Percentiles rank a stretch among this genome's conserved stretches.
Evolutionary conservation across 2,329 filamentous ascomycete genomes (phyloP).

Genomic region (Colletotrichum sp.): DNA sequence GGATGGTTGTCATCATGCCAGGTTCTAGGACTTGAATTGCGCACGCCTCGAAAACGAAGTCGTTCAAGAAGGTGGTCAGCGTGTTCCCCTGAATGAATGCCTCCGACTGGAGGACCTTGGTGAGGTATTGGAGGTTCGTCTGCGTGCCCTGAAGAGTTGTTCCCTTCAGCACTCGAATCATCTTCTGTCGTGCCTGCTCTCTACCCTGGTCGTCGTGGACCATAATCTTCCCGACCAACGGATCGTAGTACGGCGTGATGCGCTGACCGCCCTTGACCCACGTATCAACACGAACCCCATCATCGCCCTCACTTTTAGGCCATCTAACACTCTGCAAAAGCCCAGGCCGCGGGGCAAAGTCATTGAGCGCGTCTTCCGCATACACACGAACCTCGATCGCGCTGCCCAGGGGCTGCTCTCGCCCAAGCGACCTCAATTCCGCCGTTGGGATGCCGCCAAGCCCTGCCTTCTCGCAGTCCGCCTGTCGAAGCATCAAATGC

Average conservation of each 20-base stretch:
- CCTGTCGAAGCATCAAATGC: conserved; percentile 24
- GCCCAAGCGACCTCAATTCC: background rate
- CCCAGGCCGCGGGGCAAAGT: conserved; percentile 65
- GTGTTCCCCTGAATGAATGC: background rate
- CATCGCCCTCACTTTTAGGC: conserved; percentile 40
- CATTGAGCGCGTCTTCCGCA: conserved; percentile 58
- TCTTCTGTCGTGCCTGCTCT: conserved; percentile 53
- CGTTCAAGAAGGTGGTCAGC: background rate
- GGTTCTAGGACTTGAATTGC: background rate
- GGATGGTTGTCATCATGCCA: conserved; percentile 40
- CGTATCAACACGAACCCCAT: conserved; percentile 63
- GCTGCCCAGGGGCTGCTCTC: conserved; percentile 27
- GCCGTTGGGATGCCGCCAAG: background rate
- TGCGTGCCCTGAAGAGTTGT: background rate
- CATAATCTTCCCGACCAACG: conserved; percentile 64
- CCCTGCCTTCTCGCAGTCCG: conserved; percentile 25
- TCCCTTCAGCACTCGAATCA: background rate
- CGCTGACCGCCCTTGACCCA: conserved; percentile 65
- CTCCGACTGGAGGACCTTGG: background rate
- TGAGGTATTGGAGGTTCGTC: background rate
- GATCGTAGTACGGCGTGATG: conserved; percentile 63
- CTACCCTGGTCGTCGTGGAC: conserved; percentile 50
- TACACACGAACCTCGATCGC: conserved; percentile 47
- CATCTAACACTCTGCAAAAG: conserved; percentile 62
- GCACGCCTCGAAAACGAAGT: background rate